Base-by-base conservation (phyloP, 495 filamentous ascomycete genomes). In the Stereocaulon alpinum region DNA sequence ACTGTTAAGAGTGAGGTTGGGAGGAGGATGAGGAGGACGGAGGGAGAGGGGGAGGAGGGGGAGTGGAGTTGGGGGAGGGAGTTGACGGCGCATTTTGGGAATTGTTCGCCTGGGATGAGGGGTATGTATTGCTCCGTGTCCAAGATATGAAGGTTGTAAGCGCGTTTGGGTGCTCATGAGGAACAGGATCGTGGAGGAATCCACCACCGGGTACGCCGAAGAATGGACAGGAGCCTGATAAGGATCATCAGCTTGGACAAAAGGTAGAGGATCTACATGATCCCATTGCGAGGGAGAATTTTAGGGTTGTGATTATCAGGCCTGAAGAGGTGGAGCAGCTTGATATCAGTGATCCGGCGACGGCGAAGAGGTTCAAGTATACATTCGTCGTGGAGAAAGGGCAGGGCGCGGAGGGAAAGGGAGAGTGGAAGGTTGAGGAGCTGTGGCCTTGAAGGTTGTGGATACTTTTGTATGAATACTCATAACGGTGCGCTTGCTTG, bases 21-120 rank as follows among this genome's bases (percentile, higher is more conserved):
- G 14, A 52, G 65, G 32, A 56, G 50, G 61, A 73, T 71, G 62
- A 66, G 54, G 56, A 66, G 65, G 34, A 61, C 64, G 10, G 67
- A 65, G 24, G 62, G 55, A 6, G 65, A 61, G 4, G 66, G 51
- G 5, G 68, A 63, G 9, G 64, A 66, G 17, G 64, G 61, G 0
- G 66, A 66, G 6, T 89, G 85, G 85, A 80, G 75, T 15, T 95
- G 87, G 82, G 74, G 73, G 40, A 85, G 75, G 62, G 89, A 95
- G 71, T 71, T 96, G 44, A 87, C 85, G 60, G 84, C 80, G 63
- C 88, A 92, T 73, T 96, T 96, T 78, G 90, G 86, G 15, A 95
- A 95, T 69, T 72, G 90, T 67, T 82, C 78, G 29, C 92, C 92
- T 15, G 70, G 77, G 6, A 86, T 91, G 81, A 73, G 87, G 66